A percentile compares a stretch with the other conserved stretches of the same genome.
These are phyloP conservation scores for Hypoxylon sp. DNA, from an alignment of 2,329 filamentous ascomycete species.

Conservation along the genomic window DNA sequence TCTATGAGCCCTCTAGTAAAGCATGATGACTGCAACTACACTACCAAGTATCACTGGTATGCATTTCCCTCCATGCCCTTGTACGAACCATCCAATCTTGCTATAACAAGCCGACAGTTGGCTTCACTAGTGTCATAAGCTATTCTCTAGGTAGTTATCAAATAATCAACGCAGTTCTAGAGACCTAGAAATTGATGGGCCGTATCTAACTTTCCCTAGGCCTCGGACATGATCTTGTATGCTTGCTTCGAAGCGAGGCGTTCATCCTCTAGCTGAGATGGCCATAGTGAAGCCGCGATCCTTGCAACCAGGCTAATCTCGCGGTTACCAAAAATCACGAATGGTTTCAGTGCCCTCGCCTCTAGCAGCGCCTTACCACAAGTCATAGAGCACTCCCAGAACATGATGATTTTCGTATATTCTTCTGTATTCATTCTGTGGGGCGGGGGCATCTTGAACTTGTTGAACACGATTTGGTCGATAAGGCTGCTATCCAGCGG, in stretches of 20 bases:
- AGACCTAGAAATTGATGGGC: not conserved
- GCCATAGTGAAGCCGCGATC: not conserved
- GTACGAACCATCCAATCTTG: not conserved
- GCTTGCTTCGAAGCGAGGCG: not conserved
- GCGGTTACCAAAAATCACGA: not conserved
- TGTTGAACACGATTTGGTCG: not conserved
- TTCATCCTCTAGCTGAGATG: not conserved
- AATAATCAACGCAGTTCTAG: not conserved
- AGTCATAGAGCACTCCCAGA: not conserved
- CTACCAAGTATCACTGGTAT: not conserved
- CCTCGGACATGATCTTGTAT: not conserved
- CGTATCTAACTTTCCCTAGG: not conserved
- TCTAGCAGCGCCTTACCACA: not conserved
- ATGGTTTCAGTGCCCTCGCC: not conserved
- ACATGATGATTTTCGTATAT: not conserved
- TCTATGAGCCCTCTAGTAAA: too few species aligned
- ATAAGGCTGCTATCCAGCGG: not conserved
- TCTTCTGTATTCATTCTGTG: not conserved
- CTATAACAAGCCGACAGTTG: not conserved
- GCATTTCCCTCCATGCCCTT: not conserved
- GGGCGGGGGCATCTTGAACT: not conserved
- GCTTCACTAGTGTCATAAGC: not conserved
- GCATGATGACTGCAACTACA: too few species aligned
- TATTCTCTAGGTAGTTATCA: not conserved
- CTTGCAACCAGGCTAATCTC: not conserved